These are phyloP conservation scores for Aureobasidium sp. DNA, from an alignment of 2,329 filamentous ascomycete genomes.

Conservation along the genomic window DNA sequence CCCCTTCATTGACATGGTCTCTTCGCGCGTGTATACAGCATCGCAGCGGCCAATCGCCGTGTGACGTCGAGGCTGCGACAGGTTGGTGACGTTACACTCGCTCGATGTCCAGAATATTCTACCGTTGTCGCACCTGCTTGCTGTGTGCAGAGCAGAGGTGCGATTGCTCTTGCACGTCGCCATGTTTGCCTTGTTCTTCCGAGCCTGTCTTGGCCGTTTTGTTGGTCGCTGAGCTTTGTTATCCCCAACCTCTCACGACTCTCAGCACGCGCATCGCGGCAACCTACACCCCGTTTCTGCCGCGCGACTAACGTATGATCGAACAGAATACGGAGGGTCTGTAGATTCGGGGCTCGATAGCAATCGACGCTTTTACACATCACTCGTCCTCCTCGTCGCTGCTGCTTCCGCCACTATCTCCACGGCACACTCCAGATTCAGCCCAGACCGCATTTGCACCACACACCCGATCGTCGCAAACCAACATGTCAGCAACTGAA, in stretches of 20 bases:
- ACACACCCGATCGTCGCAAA: background rate
- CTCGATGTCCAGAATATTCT: background rate
- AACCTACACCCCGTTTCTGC: background rate
- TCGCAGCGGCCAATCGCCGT: background rate
- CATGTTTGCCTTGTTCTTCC: constrained; percentile 1
- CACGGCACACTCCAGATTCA: constrained; percentile 4
- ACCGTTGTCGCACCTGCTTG: background rate
- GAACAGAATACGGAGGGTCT: background rate
- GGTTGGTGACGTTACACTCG: background rate
- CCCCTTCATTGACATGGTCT: background rate
- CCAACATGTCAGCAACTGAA: constrained; percentile 17
- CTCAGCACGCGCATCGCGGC: background rate
- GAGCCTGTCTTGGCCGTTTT: background rate
- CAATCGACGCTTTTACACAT: constrained; percentile 67
- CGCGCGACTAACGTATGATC: constrained; percentile 3
- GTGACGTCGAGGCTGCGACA: constrained; percentile 4
- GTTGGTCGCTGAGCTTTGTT: constrained; percentile 9
- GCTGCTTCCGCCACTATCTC: constrained; percentile 1
- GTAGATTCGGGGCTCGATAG: constrained; percentile 53
- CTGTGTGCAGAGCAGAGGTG: background rate
- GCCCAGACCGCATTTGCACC: background rate
- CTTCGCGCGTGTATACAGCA: background rate
- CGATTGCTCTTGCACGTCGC: background rate
- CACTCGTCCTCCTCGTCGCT: constrained; percentile 35
- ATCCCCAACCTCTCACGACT: constrained; percentile 8